phyloP scores from a whole-genome alignment of 2,329 filamentous ascomycete genomes.

The Arthrocladium fulminans region DNA sequence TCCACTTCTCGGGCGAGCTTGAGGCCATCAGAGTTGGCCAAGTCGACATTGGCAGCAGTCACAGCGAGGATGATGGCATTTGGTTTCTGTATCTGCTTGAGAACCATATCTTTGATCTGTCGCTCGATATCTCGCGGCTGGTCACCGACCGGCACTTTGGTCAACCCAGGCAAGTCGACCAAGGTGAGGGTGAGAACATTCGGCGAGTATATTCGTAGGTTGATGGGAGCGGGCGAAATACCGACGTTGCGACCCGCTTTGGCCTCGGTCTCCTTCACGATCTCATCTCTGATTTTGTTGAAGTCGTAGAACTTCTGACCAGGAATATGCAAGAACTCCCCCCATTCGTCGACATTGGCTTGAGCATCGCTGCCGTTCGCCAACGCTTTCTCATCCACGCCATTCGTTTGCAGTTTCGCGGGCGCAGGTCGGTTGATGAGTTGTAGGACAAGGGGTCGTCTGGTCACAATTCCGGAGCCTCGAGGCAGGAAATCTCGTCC shows the following conservation, averaged over 20 bases:
- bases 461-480: slow-evolving; percentile 94
- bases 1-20: slow-evolving; percentile 96
- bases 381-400: slow-evolving; percentile 57
- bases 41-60: slow-evolving; percentile 91
- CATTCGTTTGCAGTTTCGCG: slow-evolving; percentile 58
- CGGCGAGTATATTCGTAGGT: slow-evolving; percentile 94
- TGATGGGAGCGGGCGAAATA: slow-evolving; percentile 94
- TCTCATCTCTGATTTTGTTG: slow-evolving; percentile 96
- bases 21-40: slow-evolving; percentile 96
- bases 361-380: slow-evolving; percentile 66
- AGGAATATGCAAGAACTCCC: slow-evolving; percentile 95
- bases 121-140: slow-evolving; percentile 93
- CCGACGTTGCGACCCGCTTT: slow-evolving; percentile 95
- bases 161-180: slow-evolving; percentile 91
- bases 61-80: slow-evolving; percentile 97
- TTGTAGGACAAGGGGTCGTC: slow-evolving; percentile 90
- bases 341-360: slow-evolving; percentile 92
- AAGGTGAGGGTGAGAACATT: slow-evolving; percentile 95
- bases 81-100: slow-evolving; percentile 97
- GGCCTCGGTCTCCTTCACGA: slow-evolving; percentile 87
- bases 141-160: slow-evolving; percentile 92
- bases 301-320: slow-evolving; percentile 98
- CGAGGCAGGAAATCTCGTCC: slow-evolving; percentile 95
- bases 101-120: slow-evolving; percentile 94
- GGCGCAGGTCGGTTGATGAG: slow-evolving; percentile 79